Percentiles rank a stretch among this genome's conserved stretches.
phyloP scores from a whole-genome alignment of 768 basidiomycete genomes.

The Phlebiopsis flavidoalba region DNA sequence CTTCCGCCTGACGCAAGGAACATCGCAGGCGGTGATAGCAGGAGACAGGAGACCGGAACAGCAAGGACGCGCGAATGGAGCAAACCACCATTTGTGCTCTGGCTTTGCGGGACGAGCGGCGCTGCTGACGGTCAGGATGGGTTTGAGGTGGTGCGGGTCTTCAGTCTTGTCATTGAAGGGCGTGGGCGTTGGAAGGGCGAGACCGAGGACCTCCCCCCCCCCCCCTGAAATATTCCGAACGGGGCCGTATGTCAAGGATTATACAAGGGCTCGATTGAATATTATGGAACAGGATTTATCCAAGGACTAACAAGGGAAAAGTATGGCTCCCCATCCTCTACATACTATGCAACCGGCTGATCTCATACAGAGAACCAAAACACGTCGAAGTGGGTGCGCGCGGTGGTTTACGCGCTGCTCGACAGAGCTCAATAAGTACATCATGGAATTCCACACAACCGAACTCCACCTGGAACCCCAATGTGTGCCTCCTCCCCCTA shows the following conservation, averaged over 20 bases:
- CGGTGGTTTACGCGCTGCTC: slow-evolving; percentile 60
- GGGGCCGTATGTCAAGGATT: slow-evolving; percentile 69
- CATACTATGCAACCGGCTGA: not conserved
- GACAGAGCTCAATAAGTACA: slow-evolving; percentile 80
- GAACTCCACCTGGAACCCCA: slow-evolving; percentile 88
- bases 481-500: slow-evolving; percentile 35
- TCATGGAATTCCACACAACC: slow-evolving; percentile 79
- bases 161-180: not conserved
- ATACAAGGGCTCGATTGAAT: slow-evolving; percentile 82
- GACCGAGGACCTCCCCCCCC: too few relatives aligned
- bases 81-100: slow-evolving; percentile 73
- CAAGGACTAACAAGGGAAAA: slow-evolving; percentile 92
- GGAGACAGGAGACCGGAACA: slow-evolving; percentile 75
- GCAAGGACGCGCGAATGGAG: slow-evolving; percentile 80
- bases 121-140: slow-evolving; percentile 92
- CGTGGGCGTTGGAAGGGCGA: not conserved
- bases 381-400: slow-evolving; percentile 87
- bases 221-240: too few relatives aligned
- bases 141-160: slow-evolving; percentile 65
- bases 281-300: slow-evolving; percentile 87
- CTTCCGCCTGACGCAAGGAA: slow-evolving; percentile 70
- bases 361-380: slow-evolving; percentile 62
- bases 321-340: slow-evolving; percentile 39
- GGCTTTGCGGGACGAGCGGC: too few relatives aligned
- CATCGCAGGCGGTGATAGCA: slow-evolving; percentile 74